Conservation (phyloP, 1,284 basidiomycete species). For the Thecaphora thlaspeos region DNA sequence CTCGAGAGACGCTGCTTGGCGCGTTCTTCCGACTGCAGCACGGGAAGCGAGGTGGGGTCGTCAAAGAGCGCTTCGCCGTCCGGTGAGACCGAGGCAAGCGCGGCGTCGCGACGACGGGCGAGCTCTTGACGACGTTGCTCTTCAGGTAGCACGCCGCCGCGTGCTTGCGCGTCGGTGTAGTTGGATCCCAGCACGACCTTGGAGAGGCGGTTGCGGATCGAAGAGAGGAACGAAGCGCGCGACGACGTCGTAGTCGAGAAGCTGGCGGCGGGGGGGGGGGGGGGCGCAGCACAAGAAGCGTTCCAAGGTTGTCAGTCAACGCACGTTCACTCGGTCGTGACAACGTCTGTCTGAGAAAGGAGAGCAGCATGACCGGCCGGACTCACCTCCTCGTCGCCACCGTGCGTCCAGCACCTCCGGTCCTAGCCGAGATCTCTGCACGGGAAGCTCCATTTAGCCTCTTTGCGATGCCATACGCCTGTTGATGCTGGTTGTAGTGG, state of each 20-base stretch:
- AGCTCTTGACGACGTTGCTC: conserved; percentile 30
- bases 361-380: conserved; percentile 11
- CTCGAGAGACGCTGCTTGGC: conserved; percentile 23
- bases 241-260: conserved; percentile 18
- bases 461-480: neutral
- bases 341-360: neutral
- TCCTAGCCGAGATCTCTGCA: neutral
- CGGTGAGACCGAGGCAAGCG: conserved; percentile 40
- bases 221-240: conserved; percentile 14
- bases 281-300: too few species aligned
- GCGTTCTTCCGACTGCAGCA: conserved; percentile 25
- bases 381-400: neutral
- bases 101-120: conserved; percentile 36
- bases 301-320: too few species aligned
- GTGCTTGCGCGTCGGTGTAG: conserved; percentile 16
- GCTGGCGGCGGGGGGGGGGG: conserved; percentile 4
- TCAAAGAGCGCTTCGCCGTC: conserved; percentile 49
- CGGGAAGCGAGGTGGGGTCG: conserved; percentile 31
- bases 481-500: neutral
- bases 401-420: neutral
- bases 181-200: conserved; percentile 25
- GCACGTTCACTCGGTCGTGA: conserved; percentile 11
- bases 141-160: conserved; percentile 45
- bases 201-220: conserved; percentile 20
- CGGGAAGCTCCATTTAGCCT: neutral